Evolutionary conservation across 2,329 filamentous ascomycete species (phyloP).

Genomic region (Pseudogymnoascus sp.): DNA sequence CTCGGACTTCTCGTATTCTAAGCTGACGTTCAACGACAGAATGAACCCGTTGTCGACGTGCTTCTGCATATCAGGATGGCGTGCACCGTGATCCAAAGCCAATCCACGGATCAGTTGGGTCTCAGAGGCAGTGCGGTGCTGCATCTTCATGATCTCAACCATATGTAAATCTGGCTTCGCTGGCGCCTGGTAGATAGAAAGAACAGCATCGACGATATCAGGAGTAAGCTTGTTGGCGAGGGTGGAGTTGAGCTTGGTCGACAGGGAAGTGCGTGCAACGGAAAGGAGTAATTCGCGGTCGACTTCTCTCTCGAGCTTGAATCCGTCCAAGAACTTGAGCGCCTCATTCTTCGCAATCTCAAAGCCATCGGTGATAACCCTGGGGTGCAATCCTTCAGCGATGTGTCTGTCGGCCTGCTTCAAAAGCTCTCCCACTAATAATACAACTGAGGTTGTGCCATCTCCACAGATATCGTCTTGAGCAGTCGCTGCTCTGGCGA

Average conservation of each 20-base stretch:
- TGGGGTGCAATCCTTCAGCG: conserved; percentile 88
- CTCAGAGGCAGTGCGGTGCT: conserved; percentile 91
- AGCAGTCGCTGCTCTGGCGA: conserved; percentile 77
- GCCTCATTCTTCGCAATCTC: conserved; percentile 93
- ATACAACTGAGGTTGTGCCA: conserved; percentile 91
- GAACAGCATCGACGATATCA: conserved; percentile 90
- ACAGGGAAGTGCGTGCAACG: conserved; percentile 87
- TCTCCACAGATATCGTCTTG: conserved; percentile 98
- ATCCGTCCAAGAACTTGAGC: conserved; percentile 88
- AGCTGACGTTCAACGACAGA: conserved; percentile 86
- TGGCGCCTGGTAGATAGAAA: conserved; percentile 83
- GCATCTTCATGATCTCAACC: conserved; percentile 99
- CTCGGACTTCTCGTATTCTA: conserved; percentile 98
- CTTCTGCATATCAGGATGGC: conserved; percentile 98
- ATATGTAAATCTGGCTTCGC: conserved; percentile 96
- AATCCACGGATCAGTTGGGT: conserved; percentile 92
- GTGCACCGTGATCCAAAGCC: conserved; percentile 87
- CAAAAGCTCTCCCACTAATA: conserved; percentile 90
- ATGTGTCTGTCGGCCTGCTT: conserved; percentile 98
- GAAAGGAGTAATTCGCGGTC: conserved; percentile 90
- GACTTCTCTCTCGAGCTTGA: conserved; percentile 82
- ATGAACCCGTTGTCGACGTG: conserved; percentile 92
- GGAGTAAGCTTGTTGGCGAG: conserved; percentile 88
- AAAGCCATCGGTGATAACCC: conserved; percentile 95
- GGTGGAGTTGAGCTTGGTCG: conserved; percentile 86